Conservation (phyloP, 257 asterid species). For the Solanum microdontum region DNA sequence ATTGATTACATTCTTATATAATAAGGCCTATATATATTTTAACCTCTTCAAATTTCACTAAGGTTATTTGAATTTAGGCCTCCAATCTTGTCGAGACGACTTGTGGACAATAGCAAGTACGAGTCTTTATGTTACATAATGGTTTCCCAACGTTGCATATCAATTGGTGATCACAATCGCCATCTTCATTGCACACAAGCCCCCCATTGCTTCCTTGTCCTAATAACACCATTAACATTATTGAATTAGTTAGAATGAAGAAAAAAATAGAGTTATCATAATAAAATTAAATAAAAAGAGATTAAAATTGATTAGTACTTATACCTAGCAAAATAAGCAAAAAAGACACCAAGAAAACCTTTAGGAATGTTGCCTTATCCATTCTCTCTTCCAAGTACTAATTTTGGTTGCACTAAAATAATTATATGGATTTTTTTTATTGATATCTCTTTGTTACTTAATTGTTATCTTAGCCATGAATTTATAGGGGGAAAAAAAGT, state of each 20-base stretch:
- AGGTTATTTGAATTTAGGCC: background rate
- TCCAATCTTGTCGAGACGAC: background rate
- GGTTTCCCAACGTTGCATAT: background rate
- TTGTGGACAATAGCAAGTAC: background rate
- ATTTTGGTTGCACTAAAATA: background rate
- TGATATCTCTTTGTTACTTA: background rate
- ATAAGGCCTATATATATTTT: background rate
- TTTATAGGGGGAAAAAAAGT: background rate
- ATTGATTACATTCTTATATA: background rate
- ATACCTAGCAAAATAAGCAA: background rate
- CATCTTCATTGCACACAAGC: background rate
- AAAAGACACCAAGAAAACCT: background rate
- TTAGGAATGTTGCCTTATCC: background rate
- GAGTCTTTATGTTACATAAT: background rate
- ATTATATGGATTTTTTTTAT: background rate
- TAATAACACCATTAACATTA: background rate
- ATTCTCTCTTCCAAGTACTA: background rate
- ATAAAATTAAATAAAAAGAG: background rate
- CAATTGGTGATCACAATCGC: background rate
- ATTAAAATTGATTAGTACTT: background rate
- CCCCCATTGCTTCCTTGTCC: background rate
- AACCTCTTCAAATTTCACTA: background rate
- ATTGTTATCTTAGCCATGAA: background rate
- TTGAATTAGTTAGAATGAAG: background rate
- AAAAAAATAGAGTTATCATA: background rate